Evolutionary conservation across 169 alveolate species (phyloP).

Genomic region (Plasmodium yoelii): DNA sequence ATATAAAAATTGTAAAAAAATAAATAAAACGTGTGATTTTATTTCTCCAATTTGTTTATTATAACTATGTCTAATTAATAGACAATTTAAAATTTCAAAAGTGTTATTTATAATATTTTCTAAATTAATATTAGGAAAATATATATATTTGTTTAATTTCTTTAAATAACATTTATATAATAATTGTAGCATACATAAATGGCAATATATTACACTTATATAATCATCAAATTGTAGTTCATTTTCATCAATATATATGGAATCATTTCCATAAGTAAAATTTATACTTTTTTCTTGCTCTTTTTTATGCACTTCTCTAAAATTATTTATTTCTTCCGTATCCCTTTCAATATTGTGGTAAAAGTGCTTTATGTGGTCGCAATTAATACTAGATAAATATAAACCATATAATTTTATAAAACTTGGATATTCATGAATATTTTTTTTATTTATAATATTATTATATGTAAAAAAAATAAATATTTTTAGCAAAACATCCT

Average conservation of each 20-base stretch:
- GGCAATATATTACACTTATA: constrained; percentile 28
- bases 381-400: constrained; percentile 8
- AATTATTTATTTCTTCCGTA: neutral
- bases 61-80: constrained; percentile 62
- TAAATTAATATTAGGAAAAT: constrained; percentile 30
- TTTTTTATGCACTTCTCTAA: neutral
- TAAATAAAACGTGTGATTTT: constrained; percentile 17
- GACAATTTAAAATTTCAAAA: constrained; percentile 23
- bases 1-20: constrained; percentile 50
- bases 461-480: constrained; percentile 41
- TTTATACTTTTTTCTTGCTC: neutral
- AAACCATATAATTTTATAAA: constrained; percentile 39
- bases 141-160: constrained; percentile 16
- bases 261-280: neutral
- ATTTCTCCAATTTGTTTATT: constrained; percentile 18
- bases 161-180: constrained; percentile 45
- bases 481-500: constrained; percentile 17
- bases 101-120: constrained; percentile 29
- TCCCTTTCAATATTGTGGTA: constrained; percentile 52
- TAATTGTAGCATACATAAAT: constrained; percentile 54
- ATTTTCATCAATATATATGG: too few relatives aligned
- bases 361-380: constrained; percentile 6
- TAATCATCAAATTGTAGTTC: constrained; percentile 5
- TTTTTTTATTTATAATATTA: constrained; percentile 45
- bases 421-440: constrained; percentile 6